Conservation (phyloP, 305 asterid genomes). For the Fraxinus angustifolia region DNA sequence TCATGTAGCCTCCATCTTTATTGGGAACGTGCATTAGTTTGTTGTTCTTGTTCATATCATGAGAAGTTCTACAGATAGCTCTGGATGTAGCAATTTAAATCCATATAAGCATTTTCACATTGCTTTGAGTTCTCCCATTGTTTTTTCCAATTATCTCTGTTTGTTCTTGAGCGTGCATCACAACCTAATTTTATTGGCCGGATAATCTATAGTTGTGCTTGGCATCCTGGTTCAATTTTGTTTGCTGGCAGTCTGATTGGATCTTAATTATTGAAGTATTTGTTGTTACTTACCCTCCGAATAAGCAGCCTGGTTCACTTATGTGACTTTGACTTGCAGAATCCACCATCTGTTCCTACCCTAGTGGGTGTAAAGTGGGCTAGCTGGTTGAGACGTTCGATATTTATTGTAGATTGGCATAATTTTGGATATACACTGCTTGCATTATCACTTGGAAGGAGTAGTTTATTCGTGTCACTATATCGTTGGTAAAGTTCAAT, state of each 20-base stretch:
- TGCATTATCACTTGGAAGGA: constrained; percentile 80
- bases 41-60: neutral
- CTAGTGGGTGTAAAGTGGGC: constrained; percentile 88
- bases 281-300: neutral
- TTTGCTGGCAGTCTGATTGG: neutral
- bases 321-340: constrained; percentile 40
- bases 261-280: neutral
- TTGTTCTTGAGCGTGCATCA: neutral
- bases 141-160: neutral
- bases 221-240: neutral
- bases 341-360: constrained; percentile 98
- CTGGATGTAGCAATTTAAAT: neutral
- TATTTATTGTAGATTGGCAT: constrained; percentile 88
- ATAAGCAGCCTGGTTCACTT: neutral
- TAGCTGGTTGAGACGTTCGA: constrained; percentile 74
- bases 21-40: neutral
- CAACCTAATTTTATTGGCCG: neutral
- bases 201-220: neutral
- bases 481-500: constrained; percentile 64
- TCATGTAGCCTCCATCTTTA: neutral
- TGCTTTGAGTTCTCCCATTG: neutral
- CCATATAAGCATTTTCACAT: neutral
- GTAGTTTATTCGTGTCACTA: constrained; percentile 62
- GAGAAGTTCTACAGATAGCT: neutral
- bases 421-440: constrained; percentile 93